A percentile compares a stretch with the other conserved stretches of the same genome.
Evolutionary conservation across 495 filamentous ascomycete genomes (phyloP).

Genomic region (Penicillium riverlandense): DNA sequence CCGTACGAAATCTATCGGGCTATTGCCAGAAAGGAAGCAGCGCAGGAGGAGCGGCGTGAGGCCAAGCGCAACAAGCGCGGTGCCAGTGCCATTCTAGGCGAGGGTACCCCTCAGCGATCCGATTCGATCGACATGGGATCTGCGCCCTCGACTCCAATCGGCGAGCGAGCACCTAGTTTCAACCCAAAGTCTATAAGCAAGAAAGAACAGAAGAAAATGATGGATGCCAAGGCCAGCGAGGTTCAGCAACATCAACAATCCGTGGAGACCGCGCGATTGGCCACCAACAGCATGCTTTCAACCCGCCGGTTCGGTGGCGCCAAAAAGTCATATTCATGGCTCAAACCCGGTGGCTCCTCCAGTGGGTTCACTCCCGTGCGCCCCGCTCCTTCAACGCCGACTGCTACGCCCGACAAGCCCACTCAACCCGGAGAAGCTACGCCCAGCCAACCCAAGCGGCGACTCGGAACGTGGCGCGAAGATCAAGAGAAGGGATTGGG

Average conservation of each 20-base stretch:
- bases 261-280: constrained; percentile 40
- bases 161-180: constrained; percentile 34
- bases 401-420: constrained; percentile 23
- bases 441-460: constrained; percentile 19
- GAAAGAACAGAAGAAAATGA: constrained; percentile 45
- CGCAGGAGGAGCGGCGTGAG: constrained; percentile 45
- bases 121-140: constrained; percentile 35
- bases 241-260: constrained; percentile 45
- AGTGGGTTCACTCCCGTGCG: constrained; percentile 37
- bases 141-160: constrained; percentile 34
- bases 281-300: constrained; percentile 38
- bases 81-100: constrained; percentile 35
- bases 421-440: constrained; percentile 22
- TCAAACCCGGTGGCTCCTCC: constrained; percentile 28
- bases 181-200: constrained; percentile 52
- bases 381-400: constrained; percentile 26
- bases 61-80: constrained; percentile 42
- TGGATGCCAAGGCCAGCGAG: constrained; percentile 42
- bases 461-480: constrained; percentile 41
- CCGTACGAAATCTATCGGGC: constrained; percentile 27
- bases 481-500: constrained; percentile 38
- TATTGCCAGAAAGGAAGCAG: constrained; percentile 25
- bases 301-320: constrained; percentile 33
- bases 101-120: constrained; percentile 20
- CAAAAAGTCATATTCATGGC: constrained; percentile 42